Conservation (phyloP, 768 basidiomycete species). For the Amanita thiersii region DNA sequence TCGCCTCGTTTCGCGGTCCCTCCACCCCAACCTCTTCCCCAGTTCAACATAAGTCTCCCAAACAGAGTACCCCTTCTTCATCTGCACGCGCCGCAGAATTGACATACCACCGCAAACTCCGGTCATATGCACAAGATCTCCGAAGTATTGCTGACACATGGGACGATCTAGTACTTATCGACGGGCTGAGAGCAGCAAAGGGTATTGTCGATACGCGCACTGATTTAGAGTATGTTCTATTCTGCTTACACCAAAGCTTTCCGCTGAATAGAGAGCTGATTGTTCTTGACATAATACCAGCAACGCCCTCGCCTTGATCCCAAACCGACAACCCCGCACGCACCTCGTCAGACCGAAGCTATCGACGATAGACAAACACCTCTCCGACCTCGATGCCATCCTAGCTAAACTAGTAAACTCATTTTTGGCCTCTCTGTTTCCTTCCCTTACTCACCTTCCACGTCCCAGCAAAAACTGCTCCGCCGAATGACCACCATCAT, state of each 20-base stretch:
- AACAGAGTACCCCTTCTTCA: slow-evolving; percentile 26
- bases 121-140: slow-evolving; percentile 62
- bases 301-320: slow-evolving; percentile 53
- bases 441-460: not conserved
- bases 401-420: slow-evolving; percentile 54
- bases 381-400: slow-evolving; percentile 50
- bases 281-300: slow-evolving; percentile 24
- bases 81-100: slow-evolving; percentile 55
- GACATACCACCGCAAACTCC: slow-evolving; percentile 73
- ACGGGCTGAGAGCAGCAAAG: slow-evolving; percentile 71
- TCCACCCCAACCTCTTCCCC: slow-evolving; percentile 70
- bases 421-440: not conserved
- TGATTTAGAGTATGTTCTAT: slow-evolving; percentile 65
- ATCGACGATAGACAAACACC: slow-evolving; percentile 55
- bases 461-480: slow-evolving; percentile 61
- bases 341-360: slow-evolving; percentile 61
- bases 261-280: not conserved
- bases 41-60: slow-evolving; percentile 32
- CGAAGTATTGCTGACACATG: slow-evolving; percentile 58
- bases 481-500: slow-evolving; percentile 53
- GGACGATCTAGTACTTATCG: slow-evolving; percentile 75
- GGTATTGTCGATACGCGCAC: slow-evolving; percentile 72
- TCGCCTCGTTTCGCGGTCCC: slow-evolving; percentile 74
- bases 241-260: slow-evolving; percentile 1
- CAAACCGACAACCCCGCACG: slow-evolving; percentile 46